Evolutionary conservation across 148 eudicot genomes (phyloP).

Genomic region (Salicornia ramosissima): DNA sequence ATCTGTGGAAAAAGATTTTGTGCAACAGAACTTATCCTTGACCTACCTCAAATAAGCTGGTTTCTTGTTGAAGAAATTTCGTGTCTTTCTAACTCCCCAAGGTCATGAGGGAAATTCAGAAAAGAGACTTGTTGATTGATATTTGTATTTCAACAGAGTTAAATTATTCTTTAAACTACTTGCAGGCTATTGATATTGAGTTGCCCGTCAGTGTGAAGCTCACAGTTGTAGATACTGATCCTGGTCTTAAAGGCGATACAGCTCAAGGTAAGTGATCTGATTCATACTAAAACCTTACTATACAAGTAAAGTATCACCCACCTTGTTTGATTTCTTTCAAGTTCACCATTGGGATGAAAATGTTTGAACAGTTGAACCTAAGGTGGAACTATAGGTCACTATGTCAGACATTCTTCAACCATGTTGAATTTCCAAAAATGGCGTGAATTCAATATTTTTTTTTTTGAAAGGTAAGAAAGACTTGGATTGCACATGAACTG

Average conservation of each 20-base stretch:
- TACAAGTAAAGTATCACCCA: not conserved
- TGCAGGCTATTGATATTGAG: conserved; percentile 86
- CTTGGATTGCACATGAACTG: too few species aligned
- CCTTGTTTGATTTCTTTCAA: conserved; percentile 3
- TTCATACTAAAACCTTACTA: conserved; percentile 1
- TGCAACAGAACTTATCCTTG: not conserved
- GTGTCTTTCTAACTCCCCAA: not conserved
- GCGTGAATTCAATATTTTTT: too few species aligned
- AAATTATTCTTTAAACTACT: conserved; percentile 19
- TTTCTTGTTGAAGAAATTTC: not conserved
- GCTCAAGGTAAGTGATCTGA: conserved; percentile 58
- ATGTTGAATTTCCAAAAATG: not conserved
- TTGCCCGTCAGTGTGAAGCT: conserved; percentile 73
- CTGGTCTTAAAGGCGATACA: conserved; percentile 81
- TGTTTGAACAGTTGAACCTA: not conserved
- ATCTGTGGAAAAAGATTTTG: too few species aligned
- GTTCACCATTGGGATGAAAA: not conserved
- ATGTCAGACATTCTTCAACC: not conserved
- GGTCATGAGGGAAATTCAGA: not conserved
- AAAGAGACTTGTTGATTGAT: conserved; percentile 5
- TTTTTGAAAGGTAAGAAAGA: too few species aligned
- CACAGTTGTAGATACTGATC: conserved; percentile 70
- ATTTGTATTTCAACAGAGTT: conserved; percentile 10
- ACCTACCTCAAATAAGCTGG: not conserved
- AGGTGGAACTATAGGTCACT: not conserved